phyloP scores from a whole-genome alignment of 1,284 basidiomycete species.

The Irpex sp. region DNA sequence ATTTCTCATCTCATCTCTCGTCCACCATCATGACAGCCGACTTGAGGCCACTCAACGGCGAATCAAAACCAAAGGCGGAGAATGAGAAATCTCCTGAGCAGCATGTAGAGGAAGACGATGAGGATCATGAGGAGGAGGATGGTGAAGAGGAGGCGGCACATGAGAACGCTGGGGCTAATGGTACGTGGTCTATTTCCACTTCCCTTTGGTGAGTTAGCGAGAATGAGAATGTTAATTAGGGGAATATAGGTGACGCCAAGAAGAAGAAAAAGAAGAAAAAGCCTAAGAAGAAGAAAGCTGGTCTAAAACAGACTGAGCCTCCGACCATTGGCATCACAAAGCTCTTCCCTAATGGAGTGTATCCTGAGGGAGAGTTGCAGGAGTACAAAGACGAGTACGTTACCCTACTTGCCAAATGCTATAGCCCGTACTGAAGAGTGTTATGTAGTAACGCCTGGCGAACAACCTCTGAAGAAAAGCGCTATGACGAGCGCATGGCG shows the following conservation, averaged over 20 bases:
- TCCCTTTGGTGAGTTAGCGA: not conserved
- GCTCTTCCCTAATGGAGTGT: slow-evolving; percentile 83
- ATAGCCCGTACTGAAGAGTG: not conserved
- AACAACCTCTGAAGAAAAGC: slow-evolving; percentile 88
- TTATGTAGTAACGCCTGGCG: slow-evolving; percentile 75
- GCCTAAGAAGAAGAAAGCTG: slow-evolving; percentile 76
- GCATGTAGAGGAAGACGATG: slow-evolving; percentile 23
- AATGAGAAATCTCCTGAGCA: slow-evolving; percentile 21
- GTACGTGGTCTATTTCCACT: slow-evolving; percentile 4
- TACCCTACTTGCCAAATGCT: not conserved
- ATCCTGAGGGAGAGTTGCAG: slow-evolving; percentile 90
- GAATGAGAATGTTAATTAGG: not conserved
- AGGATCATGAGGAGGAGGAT: slow-evolving; percentile 26
- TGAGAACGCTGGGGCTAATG: slow-evolving; percentile 19
- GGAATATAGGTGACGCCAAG: slow-evolving; percentile 28
- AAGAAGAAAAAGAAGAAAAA: slow-evolving; percentile 95
- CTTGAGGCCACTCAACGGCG: slow-evolving; percentile 1
- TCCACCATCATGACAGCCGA: slow-evolving; percentile 10
- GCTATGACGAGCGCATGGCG: slow-evolving; percentile 75
- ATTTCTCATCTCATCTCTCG: slow-evolving; percentile 9
- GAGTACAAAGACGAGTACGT: slow-evolving; percentile 88
- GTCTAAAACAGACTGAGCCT: slow-evolving; percentile 77
- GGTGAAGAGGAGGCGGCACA: slow-evolving; percentile 25
- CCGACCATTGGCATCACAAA: slow-evolving; percentile 90
- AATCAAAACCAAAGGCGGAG: slow-evolving; percentile 9